Evolutionary conservation across 1,284 basidiomycete genomes (phyloP).

Genomic region (Ganoderma sinense): DNA sequence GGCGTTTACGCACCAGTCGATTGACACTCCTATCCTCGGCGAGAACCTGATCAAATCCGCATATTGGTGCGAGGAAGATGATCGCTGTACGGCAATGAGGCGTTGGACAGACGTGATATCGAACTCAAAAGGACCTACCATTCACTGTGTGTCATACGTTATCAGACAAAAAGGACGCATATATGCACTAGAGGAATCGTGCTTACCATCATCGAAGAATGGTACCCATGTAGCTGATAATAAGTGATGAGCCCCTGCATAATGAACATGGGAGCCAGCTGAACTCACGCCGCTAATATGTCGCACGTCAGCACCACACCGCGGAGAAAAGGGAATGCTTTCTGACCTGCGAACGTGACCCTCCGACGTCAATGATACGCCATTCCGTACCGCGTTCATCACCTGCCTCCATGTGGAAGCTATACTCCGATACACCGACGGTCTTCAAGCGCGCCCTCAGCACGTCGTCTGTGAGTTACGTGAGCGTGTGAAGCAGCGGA

Average conservation of each 20-base stretch:
- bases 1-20: slow-evolving; percentile 57
- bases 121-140: slow-evolving; percentile 25
- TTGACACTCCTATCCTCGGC: slow-evolving; percentile 76
- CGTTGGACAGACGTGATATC: neutral
- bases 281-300: slow-evolving; percentile 43
- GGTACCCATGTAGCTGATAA: slow-evolving; percentile 73
- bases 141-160: slow-evolving; percentile 26
- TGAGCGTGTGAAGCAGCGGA: slow-evolving; percentile 13
- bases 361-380: slow-evolving; percentile 83
- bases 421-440: slow-evolving; percentile 79
- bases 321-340: slow-evolving; percentile 18
- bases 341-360: slow-evolving; percentile 75
- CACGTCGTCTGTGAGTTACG: slow-evolving; percentile 64
- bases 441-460: slow-evolving; percentile 58
- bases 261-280: neutral
- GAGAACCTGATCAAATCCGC: slow-evolving; percentile 80
- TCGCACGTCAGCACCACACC: slow-evolving; percentile 11
- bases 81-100: slow-evolving; percentile 52
- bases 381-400: slow-evolving; percentile 78
- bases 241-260: slow-evolving; percentile 11
- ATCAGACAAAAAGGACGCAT: slow-evolving; percentile 17
- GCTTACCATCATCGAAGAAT: slow-evolving; percentile 76
- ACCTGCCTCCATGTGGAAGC: slow-evolving; percentile 81
- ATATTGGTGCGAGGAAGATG: slow-evolving; percentile 84
- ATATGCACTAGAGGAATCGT: neutral